Base-by-base conservation (phyloP, 2,329 filamentous ascomycete genomes). In the Monilinia laxa region DNA sequence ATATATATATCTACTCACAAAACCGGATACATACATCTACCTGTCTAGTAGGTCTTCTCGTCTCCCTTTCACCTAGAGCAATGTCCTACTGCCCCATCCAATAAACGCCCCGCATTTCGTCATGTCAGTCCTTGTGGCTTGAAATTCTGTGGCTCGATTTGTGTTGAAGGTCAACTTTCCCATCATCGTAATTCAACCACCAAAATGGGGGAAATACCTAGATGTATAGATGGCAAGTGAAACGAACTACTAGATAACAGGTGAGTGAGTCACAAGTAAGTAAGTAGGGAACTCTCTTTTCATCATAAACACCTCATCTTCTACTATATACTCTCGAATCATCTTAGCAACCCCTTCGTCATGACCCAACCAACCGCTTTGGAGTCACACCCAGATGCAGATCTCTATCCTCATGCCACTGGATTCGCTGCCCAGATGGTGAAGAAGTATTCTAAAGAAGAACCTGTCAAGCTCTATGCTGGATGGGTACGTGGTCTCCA, bases 381-480 rank as follows among this genome's bases (percentile, higher is more conserved):
- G 40, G 16, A 14, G 16, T 42, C 31, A 63, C 69, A 72, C 56
- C 71, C 72, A 52, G 72, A 72, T 59, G 66, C 71, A 2, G 67
- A 70, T 28, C 60, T 85, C 11, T 80, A 79, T 3, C 75, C 80
- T 3, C 75, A 80, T 68, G 75, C 83, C 18, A 82, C 82, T 0
- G 84, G 84, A 40, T 78, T 78, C 0, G 85, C 85, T 0, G 82
- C 81, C 51, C 60, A 74, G 16, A 78, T 85, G 58, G 84, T 81
- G 0, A 78, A 78, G 16, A 71, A 76, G 12, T 83, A 86, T 74
- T 71, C 78, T 10, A 73, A 76, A 23, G 80, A 83, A 45, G 80
- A 87, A 45, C 76, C 78, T 6, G 78, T 90, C 42, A 90, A 89
- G 76, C 81, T 92, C 16, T 92, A 91, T 77, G 85, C 86, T 18